A percentile compares a stretch with the other conserved stretches of the same genome.
Evolutionary conservation across 805 yeast genomes (phyloP).

Genomic region (Ogataea polymorpha): DNA sequence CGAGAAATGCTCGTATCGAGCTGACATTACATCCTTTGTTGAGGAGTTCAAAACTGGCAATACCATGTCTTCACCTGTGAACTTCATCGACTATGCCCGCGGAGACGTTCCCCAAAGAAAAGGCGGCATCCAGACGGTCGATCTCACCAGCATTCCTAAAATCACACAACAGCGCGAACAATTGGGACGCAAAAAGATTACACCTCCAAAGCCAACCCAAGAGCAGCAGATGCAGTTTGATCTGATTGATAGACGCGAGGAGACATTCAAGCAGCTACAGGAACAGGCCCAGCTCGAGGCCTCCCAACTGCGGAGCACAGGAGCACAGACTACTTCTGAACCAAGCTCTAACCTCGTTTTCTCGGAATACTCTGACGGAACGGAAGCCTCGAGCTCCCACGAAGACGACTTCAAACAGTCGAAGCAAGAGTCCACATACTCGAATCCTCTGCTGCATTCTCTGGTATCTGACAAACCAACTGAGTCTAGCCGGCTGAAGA

Average conservation of each 20-base stretch:
- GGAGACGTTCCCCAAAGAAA: constrained; percentile 16
- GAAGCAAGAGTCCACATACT: constrained; percentile 15
- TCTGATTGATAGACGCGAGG: constrained; percentile 27
- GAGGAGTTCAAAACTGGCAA: constrained; percentile 61
- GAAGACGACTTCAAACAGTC: constrained; percentile 10
- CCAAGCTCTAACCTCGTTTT: constrained; percentile 28
- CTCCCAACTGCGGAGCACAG: constrained; percentile 7
- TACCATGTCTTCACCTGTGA: constrained; percentile 54
- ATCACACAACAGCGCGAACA: constrained; percentile 15
- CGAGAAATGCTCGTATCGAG: constrained; percentile 62
- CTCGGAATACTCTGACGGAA: constrained; percentile 32
- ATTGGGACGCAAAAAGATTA: constrained; percentile 17
- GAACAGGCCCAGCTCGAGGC: constrained; percentile 27
- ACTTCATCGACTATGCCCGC: constrained; percentile 57
- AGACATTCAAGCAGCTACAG: constrained; percentile 30
- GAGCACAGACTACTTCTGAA: constrained; percentile 21
- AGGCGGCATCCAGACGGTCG: constrained; percentile 9
- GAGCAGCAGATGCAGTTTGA: constrained; percentile 27
- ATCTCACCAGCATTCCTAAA: constrained; percentile 18
- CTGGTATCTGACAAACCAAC: constrained; percentile 19
- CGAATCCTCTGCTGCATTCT: constrained; percentile 24
- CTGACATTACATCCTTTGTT: constrained; percentile 56
- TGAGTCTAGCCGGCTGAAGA: constrained; percentile 15
- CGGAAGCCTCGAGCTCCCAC: constrained; percentile 28
- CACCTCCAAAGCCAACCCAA: constrained; percentile 31